Evolutionary conservation across 768 basidiomycete species (phyloP).

Genomic region (Chiua virens): DNA sequence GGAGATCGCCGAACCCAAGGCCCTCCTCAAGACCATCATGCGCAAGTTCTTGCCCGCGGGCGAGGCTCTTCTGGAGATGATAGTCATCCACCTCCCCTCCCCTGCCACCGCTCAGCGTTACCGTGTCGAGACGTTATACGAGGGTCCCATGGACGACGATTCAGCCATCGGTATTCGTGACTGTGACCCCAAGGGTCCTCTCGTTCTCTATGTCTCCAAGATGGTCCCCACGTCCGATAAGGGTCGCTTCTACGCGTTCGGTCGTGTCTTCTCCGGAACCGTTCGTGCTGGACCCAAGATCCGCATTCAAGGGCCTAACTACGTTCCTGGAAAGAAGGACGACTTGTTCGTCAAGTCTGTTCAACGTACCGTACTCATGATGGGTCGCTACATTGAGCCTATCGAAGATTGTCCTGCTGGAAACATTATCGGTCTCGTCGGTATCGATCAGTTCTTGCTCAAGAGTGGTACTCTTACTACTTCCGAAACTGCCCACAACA

Average conservation of each 20-base stretch:
- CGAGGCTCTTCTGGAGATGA: conserved; percentile 99
- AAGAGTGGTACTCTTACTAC: conserved; percentile 98
- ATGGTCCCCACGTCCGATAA: conserved; percentile 99
- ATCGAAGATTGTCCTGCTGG: conserved; percentile 99
- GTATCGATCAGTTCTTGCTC: conserved; percentile 99
- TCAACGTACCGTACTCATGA: conserved; percentile 99
- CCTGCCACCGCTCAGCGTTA: conserved; percentile 96
- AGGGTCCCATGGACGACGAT: conserved; percentile 99
- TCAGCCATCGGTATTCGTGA: conserved; percentile 98
- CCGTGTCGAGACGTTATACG: conserved; percentile 99
- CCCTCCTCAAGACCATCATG: conserved; percentile 96
- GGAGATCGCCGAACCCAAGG: conserved; percentile 87
- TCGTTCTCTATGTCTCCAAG: conserved; percentile 98
- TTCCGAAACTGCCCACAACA: conserved; percentile 99
- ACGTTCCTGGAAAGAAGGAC: conserved; percentile 97
- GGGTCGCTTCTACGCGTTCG: conserved; percentile 99
- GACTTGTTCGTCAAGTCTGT: conserved; percentile 97
- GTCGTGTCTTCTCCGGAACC: conserved; percentile 99
- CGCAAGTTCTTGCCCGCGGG: conserved; percentile 99
- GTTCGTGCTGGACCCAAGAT: conserved; percentile 97
- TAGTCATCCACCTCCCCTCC: conserved; percentile 98
- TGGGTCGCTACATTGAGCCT: conserved; percentile 98
- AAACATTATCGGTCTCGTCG: conserved; percentile 98
- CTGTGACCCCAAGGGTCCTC: conserved; percentile 94
- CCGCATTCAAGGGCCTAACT: conserved; percentile 99